Evolutionary conservation across 148 eudicot species (phyloP).

Genomic region (Rhododendron williamsianum): DNA sequence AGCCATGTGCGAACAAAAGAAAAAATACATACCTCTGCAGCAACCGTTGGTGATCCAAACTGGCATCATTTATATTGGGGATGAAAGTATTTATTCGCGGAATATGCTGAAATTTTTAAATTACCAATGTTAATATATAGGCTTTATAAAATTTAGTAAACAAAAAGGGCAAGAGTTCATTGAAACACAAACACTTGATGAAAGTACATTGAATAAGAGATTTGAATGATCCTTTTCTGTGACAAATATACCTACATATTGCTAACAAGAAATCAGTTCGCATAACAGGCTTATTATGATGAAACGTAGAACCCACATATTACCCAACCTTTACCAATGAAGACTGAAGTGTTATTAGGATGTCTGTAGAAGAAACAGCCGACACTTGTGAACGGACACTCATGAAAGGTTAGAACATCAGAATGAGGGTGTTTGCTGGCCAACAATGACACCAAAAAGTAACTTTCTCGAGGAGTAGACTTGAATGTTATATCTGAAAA

Average conservation of each 20-base stretch:
- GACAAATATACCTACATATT: not conserved
- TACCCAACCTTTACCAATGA: too few relatives aligned
- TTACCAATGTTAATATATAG: not conserved
- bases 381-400: too few relatives aligned
- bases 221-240: not conserved
- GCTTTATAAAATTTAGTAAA: not conserved
- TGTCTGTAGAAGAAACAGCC: not conserved
- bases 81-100: conserved; percentile 72
- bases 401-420: not conserved
- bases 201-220: not conserved
- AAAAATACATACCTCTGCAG: conserved; percentile 49
- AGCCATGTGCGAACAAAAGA: not conserved
- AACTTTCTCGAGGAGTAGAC: not conserved
- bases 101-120: conserved; percentile 50
- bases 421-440: not conserved
- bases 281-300: not conserved
- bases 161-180: not conserved
- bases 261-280: not conserved
- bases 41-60: conserved; percentile 74
- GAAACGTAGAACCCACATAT: not conserved
- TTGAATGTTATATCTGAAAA: not conserved
- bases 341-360: too few relatives aligned
- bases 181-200: not conserved
- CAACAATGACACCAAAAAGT: not conserved
- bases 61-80: conserved; percentile 71